Conservation (phyloP, 768 basidiomycete genomes). For the Suillus decipiens region DNA sequence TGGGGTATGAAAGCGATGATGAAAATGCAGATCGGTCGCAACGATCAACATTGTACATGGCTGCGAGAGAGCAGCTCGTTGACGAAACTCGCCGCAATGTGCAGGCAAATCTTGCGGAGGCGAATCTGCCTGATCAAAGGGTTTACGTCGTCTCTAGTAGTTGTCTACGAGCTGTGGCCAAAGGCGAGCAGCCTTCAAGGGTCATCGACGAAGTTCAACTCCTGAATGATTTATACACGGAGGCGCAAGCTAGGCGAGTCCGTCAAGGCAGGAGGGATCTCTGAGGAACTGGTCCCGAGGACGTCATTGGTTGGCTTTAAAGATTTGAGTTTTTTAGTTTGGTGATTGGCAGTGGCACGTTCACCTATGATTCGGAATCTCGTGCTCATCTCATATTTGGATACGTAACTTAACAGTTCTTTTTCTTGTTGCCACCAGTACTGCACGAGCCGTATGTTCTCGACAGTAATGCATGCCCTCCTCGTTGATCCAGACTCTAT, state of each 20-base stretch:
- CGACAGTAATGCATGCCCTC: neutral
- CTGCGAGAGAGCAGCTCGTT: constrained; percentile 21
- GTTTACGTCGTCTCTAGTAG: constrained; percentile 24
- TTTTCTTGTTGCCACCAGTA: neutral
- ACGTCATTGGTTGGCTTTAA: neutral
- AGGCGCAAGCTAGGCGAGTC: constrained; percentile 14
- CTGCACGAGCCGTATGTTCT: neutral
- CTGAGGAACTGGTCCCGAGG: neutral
- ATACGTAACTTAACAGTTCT: neutral
- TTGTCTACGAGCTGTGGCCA: constrained; percentile 13
- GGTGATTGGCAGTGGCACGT: neutral
- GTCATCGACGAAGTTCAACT: constrained; percentile 18
- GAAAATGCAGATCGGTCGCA: constrained; percentile 10
- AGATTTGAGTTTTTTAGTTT: neutral
- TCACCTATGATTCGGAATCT: neutral
- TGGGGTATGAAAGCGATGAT: constrained; percentile 12
- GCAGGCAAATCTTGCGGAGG: constrained; percentile 14
- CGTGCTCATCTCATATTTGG: neutral
- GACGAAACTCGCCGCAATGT: constrained; percentile 19
- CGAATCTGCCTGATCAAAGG: constrained; percentile 20
- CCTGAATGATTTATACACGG: constrained; percentile 14
- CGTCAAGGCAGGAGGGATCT: neutral
- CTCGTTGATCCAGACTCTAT: neutral
- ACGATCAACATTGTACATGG: constrained; percentile 11
- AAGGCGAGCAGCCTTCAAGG: constrained; percentile 5